These are phyloP conservation scores for Hypocreales sp. DNA, from an alignment of 2,329 filamentous ascomycete species.

Conservation along the genomic window DNA sequence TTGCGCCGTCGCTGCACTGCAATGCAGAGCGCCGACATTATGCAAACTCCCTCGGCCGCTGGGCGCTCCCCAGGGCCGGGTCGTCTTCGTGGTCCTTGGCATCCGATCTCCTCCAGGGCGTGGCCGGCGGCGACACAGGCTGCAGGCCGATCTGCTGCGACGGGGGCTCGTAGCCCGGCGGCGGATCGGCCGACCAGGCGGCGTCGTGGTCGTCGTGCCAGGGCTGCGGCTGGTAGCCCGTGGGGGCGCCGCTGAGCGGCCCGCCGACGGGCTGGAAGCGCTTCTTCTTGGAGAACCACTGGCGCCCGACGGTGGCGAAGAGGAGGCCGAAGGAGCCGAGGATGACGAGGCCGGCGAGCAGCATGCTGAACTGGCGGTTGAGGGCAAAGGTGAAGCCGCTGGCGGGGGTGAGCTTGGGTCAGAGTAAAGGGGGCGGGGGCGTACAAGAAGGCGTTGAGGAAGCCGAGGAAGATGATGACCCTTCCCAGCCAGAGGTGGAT, in stretches of 20 bases:
- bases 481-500: constrained; percentile 44
- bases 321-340: constrained; percentile 25
- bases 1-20: no score
- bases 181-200: constrained; percentile 12
- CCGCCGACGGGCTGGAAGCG: constrained; percentile 3
- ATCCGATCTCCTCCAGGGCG: constrained; percentile 11
- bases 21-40: no score
- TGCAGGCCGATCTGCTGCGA: constrained; percentile 15
- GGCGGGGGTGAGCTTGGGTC: background rate
- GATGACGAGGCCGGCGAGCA: constrained; percentile 31
- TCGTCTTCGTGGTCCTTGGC: constrained; percentile 15
- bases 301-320: constrained; percentile 16
- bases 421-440: constrained; percentile 7
- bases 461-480: constrained; percentile 33
- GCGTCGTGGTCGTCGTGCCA: constrained; percentile 11
- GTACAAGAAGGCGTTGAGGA: constrained; percentile 41
- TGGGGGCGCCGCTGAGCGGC: constrained; percentile 4
- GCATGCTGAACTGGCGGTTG: constrained; percentile 27
- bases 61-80: constrained; percentile 13
- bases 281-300: constrained; percentile 11
- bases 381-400: constrained; percentile 43
- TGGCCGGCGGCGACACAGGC: constrained; percentile 10
- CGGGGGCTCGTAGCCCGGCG: constrained; percentile 17
- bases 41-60: constrained; percentile 17
- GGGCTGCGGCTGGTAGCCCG: constrained; percentile 13